Evolutionary conservation across 2,329 filamentous ascomycete species (phyloP), one percentile per base, ranked within the genome.

Genomic region (Fusarium verticillioides): DNA sequence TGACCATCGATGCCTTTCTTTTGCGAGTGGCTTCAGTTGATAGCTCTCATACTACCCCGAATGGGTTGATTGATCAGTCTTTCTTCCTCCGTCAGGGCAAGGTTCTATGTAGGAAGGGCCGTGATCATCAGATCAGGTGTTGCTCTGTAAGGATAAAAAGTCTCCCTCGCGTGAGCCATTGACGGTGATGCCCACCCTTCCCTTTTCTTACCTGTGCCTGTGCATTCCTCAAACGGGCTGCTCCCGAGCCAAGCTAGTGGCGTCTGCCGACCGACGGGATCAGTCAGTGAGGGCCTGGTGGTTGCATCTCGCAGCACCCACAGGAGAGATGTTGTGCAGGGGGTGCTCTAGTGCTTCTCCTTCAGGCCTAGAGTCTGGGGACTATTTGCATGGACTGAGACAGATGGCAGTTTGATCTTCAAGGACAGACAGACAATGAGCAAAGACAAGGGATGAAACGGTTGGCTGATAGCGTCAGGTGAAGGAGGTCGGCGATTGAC

Each of bases 141-240:
- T 44, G 11, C 30, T 32, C 39, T 46, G 39, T 46, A 42, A 30
- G 54, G 54, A 36, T 34, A 21, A 44, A 36, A 28, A 21, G 37
- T 61, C 57, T 46, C 70, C 60, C 60, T 73, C 60, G 60, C 57
- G 57, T 70, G 65, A 56, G 57, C 60, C 53, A 60, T 40, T 56
- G 49, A 49, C 26, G 37, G 52, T 60, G 49, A 66, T 69, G 69
- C 52, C 60, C 61, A 64, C 72, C 66, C 58, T 66, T 67, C 72
- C 66, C 58, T 66, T 67, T 61, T 66, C 58, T 66, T 63, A 32
- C 53, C 37, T 40, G 50, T 54, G 47, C 53, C 37, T 40, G 50
- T 54, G 47, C 74, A 76, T 76, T 76, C 75, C 74, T 69, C 61
- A 72, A 75, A 74, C 75, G 74, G 75, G 75, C 70, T 75, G 72